phyloP scores from a whole-genome alignment of 495 filamentous ascomycete genomes.

The Hypoxylon crocopeplum region DNA sequence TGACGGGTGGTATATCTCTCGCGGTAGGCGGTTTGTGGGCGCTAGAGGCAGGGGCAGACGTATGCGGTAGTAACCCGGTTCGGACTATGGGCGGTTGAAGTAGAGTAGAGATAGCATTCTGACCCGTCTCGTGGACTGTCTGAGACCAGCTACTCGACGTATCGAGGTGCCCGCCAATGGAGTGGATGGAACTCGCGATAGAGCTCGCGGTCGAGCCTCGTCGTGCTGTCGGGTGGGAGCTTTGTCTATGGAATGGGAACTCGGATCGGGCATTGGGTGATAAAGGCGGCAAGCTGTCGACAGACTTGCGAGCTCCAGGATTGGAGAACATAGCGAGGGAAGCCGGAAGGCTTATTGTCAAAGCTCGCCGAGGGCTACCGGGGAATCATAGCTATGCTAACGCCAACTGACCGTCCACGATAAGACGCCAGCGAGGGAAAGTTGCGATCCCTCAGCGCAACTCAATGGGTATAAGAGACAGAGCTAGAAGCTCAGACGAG shows the following conservation, averaged over 20 bases:
- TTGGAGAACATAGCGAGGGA: slow-evolving; percentile 65
- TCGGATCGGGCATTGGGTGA: slow-evolving; percentile 62
- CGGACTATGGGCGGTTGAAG: slow-evolving; percentile 90
- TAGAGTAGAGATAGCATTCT: slow-evolving; percentile 94
- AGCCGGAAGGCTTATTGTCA: slow-evolving; percentile 38
- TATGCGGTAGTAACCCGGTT: slow-evolving; percentile 81
- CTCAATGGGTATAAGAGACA: slow-evolving; percentile 3
- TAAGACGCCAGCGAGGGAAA: slow-evolving; percentile 18
- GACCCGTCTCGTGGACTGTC: slow-evolving; percentile 74
- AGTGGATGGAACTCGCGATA: slow-evolving; percentile 63
- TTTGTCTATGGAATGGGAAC: slow-evolving; percentile 63
- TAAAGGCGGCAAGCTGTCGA: slow-evolving; percentile 68
- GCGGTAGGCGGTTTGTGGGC: slow-evolving; percentile 84
- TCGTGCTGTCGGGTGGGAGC: slow-evolving; percentile 47
- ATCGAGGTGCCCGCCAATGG: slow-evolving; percentile 78
- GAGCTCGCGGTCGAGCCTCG: slow-evolving; percentile 89
- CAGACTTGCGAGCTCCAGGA: slow-evolving; percentile 69
- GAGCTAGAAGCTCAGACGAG: slow-evolving; percentile 1
- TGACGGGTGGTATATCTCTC: slow-evolving; percentile 92
- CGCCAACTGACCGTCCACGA: slow-evolving; percentile 15
- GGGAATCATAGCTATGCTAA: slow-evolving; percentile 42
- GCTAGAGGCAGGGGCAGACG: slow-evolving; percentile 66
- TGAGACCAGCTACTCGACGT: slow-evolving; percentile 59
- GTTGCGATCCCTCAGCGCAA: slow-evolving; percentile 20
- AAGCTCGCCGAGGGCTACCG: slow-evolving; percentile 42